These are phyloP conservation scores for Chrysanthemum makinoi DNA, from an alignment of 129 eudicot species.

Conservation along the genomic window DNA sequence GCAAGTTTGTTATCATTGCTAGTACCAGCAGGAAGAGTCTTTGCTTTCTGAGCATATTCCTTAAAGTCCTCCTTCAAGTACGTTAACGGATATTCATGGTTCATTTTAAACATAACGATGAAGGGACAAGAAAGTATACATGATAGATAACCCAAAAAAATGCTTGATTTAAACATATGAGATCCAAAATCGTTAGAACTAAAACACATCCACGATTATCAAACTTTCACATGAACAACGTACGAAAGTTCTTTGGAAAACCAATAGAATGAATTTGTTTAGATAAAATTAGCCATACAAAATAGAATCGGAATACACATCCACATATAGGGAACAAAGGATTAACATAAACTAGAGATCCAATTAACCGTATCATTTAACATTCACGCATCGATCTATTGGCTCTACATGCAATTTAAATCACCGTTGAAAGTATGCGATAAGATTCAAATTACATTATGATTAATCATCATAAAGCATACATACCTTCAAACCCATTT, in stretches of 20 bases:
- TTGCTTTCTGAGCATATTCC: slow-evolving; percentile 69
- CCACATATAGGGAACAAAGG: not conserved
- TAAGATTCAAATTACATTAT: not conserved
- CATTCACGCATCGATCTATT: not conserved
- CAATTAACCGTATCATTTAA: not conserved
- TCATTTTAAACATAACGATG: not conserved
- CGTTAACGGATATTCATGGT: not conserved
- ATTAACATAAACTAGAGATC: not conserved
- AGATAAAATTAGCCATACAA: not conserved
- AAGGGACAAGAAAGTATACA: not conserved
- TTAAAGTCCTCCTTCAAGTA: slow-evolving; percentile 74
- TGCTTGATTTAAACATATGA: no score
- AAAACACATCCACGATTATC: no score
- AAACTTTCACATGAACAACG: no score
- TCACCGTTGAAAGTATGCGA: not conserved
- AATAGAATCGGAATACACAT: not conserved
- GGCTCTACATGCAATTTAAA: not conserved
- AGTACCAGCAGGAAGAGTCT: slow-evolving; percentile 56
- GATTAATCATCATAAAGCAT: not conserved
- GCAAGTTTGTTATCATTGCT: slow-evolving; percentile 59
- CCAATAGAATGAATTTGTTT: no score
- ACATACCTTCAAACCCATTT: slow-evolving; percentile 22
- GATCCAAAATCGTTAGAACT: no score
- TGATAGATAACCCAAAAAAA: not conserved
- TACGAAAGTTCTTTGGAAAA: no score